A percentile compares a stretch with the other conserved stretches of the same genome.
Conservation (phyloP, 768 basidiomycete genomes). For the Trametes villosa region DNA sequence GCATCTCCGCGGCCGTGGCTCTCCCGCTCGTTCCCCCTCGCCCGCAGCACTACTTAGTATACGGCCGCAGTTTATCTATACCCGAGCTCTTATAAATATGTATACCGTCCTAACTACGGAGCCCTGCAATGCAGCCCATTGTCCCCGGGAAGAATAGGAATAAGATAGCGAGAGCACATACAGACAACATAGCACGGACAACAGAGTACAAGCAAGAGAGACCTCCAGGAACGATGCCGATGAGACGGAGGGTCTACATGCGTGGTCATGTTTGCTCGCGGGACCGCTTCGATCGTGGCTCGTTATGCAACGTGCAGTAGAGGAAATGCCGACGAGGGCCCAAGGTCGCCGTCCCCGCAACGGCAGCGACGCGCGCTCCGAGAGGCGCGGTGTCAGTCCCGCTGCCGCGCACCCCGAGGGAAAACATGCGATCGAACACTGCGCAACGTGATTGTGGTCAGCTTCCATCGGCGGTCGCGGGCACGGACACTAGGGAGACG, state of each 20-base stretch:
- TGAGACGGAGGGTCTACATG: neutral
- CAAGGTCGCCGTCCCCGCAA: slow-evolving; percentile 57
- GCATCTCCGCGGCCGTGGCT: neutral
- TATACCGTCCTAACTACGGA: slow-evolving; percentile 23
- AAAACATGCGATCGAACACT: slow-evolving; percentile 94
- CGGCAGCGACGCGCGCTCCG: slow-evolving; percentile 65
- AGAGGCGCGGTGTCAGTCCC: slow-evolving; percentile 68
- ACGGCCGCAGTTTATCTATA: slow-evolving; percentile 26
- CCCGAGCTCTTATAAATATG: slow-evolving; percentile 23
- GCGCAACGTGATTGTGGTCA: slow-evolving; percentile 5
- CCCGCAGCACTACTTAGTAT: too few species aligned
- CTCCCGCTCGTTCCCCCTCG: neutral
- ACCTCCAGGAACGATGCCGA: too few species aligned
- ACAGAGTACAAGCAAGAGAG: neutral
- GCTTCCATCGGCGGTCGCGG: neutral
- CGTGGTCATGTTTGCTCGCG: slow-evolving; percentile 35
- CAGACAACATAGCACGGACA: neutral
- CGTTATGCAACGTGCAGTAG: slow-evolving; percentile 76
- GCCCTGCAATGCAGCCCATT: slow-evolving; percentile 8
- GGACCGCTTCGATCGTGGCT: slow-evolving; percentile 54
- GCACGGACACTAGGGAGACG: neutral
- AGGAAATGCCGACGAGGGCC: slow-evolving; percentile 86
- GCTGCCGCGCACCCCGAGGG: slow-evolving; percentile 77
- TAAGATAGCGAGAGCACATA: neutral
- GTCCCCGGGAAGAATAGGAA: neutral